A percentile compares a stretch with the other conserved stretches of the same genome.
These are phyloP conservation scores for Starmerella geochares DNA, from an alignment of 805 yeast species.

Conservation along the genomic window DNA sequence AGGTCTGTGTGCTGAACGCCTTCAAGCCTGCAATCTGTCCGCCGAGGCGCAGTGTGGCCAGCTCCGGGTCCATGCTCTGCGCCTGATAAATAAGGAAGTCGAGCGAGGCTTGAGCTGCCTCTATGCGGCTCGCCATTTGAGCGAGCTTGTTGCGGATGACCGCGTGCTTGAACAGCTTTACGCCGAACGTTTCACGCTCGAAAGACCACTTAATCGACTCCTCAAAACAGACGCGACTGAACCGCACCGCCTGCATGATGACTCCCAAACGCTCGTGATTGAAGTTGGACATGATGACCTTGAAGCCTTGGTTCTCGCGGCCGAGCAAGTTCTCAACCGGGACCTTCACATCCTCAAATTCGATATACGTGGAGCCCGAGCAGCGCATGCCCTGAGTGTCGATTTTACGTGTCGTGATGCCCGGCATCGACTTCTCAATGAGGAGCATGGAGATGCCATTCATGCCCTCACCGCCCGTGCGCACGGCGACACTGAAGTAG, in stretches of 20 bases:
- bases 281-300: constrained; percentile 38
- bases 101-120: constrained; percentile 35
- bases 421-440: constrained; percentile 35
- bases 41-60: constrained; percentile 36
- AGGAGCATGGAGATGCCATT: constrained; percentile 36
- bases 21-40: constrained; percentile 39
- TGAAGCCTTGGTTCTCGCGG: constrained; percentile 37
- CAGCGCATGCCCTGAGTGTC: constrained; percentile 37
- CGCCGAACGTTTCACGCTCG: constrained; percentile 37
- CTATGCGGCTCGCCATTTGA: constrained; percentile 36
- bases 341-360: constrained; percentile 39
- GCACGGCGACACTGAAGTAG: constrained; percentile 38
- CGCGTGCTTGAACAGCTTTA: constrained; percentile 35
- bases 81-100: constrained; percentile 34
- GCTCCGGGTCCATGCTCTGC: constrained; percentile 32
- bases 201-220: constrained; percentile 38
- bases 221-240: constrained; percentile 37
- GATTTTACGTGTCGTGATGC: constrained; percentile 34
- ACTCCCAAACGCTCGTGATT: constrained; percentile 40
- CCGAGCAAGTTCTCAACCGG: constrained; percentile 38
- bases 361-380: constrained; percentile 36
- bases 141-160: constrained; percentile 38
- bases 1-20: constrained; percentile 35
- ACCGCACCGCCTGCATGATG: constrained; percentile 35
- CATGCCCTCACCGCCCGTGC: constrained; percentile 37